phyloP scores from a whole-genome alignment of 2,329 filamentous ascomycete species.

The Tricladium varicosporioides region DNA sequence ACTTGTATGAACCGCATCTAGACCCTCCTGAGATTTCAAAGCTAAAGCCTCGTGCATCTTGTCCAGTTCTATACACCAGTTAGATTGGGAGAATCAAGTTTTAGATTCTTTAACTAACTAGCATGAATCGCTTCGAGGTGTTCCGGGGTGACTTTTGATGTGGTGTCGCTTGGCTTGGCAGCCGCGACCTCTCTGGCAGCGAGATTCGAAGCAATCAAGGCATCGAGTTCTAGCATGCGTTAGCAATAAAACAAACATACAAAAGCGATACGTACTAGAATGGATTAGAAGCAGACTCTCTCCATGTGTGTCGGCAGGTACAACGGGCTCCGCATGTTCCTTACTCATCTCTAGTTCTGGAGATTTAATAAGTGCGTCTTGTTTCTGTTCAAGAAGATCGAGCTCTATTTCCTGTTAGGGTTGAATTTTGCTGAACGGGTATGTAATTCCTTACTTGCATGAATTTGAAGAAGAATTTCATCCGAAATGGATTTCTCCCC shows the following conservation, averaged over 20 bases:
- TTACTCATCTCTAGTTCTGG: background rate
- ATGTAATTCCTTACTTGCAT: background rate
- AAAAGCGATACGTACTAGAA: slow-evolving; percentile 1
- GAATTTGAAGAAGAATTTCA: background rate
- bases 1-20: background rate
- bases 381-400: background rate
- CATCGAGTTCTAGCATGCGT: background rate
- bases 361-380: background rate
- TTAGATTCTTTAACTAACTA: background rate
- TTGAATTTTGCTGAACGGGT: background rate
- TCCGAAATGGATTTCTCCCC: background rate
- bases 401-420: slow-evolving; percentile 5
- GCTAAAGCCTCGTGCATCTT: background rate
- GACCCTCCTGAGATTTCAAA: background rate
- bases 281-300: slow-evolving; percentile 1
- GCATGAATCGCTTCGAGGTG: background rate
- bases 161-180: background rate
- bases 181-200: background rate
- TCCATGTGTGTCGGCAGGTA: background rate
- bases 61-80: background rate
- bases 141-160: background rate
- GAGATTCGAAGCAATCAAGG: background rate
- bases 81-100: background rate
- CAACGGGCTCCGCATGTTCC: background rate
- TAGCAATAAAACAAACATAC: background rate